Evolutionary conservation across 176 grass and related monocot genomes (phyloP), one percentile per base, ranked within the genome.

Genomic region (Ananas comosus): DNA sequence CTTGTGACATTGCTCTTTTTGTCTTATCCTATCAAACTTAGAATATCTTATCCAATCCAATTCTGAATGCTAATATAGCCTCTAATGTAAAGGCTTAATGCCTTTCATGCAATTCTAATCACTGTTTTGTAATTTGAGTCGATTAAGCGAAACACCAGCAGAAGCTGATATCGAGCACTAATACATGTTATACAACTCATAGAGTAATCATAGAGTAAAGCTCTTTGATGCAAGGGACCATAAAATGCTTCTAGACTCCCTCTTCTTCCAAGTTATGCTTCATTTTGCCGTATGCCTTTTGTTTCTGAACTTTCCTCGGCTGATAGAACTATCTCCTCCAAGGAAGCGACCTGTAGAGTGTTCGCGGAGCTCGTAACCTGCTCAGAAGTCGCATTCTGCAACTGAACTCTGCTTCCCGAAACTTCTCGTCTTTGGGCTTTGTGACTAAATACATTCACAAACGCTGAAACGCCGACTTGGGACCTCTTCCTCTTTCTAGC

Each of bases 401-500:
- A 14, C 42, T 51, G 58, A 64, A 51, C 19, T 59, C 16, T n/a
- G 33, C 21, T 17, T 3, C 23, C 61, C 11, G 63, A 33, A 23
- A 18, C 48, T 14, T 33, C 24, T 42, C 13, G n/a, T 10, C 19
- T 75, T 12, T 66, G 53, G 49, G 14, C 16, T 52, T 50, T 66
- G 13, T 61, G 50, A 19, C 12, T 21, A 7, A 75, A 42, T 22
- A 18, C n/a, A 1, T 53, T 66, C 63, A 48, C 23, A 5, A 66
- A 66, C 11, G 23, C 18, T 33, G 63, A 65, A 66, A 65, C 16
- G 25, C 48, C 22, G 53, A 1, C 1, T 29, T 33, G 29, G 3
- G 14, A n/a, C 19, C 49, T 67, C 19, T 66, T 54, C 66, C 50
- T 66, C 59, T 74, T 74, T 28, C 64, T 75, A 14, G 51, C 23